Conservation (phyloP, 2,329 filamentous ascomycete species). For the Ciborinia camelliae region DNA sequence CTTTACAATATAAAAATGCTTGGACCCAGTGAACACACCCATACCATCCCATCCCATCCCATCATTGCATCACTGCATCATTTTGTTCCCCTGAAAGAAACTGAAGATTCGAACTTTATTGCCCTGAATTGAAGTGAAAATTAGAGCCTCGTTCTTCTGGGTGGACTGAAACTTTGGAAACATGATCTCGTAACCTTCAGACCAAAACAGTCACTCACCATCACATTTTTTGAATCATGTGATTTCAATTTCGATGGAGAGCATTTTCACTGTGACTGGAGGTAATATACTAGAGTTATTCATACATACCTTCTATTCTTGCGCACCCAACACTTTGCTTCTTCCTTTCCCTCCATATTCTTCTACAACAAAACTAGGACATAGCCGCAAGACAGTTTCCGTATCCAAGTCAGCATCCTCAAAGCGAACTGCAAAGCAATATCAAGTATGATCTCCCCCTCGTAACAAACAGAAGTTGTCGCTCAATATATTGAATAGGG, state of each 20-base stretch:
- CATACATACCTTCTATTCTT: background rate
- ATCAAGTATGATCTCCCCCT: background rate
- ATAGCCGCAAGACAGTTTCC: background rate
- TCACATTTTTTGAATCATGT: background rate
- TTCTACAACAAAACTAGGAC: background rate
- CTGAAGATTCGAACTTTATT: background rate
- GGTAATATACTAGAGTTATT: background rate
- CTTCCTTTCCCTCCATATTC: background rate
- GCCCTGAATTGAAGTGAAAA: too few relatives aligned
- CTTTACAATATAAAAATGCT: background rate
- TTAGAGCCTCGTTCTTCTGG: too few relatives aligned
- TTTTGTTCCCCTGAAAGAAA: background rate
- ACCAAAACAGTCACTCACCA: background rate
- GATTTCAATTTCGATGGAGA: background rate
- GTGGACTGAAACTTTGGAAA: too few relatives aligned
- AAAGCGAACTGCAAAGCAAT: background rate
- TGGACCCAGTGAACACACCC: background rate
- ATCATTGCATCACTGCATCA: background rate
- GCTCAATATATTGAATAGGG: background rate
- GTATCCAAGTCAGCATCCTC: background rate
- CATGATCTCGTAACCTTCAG: too few relatives aligned
- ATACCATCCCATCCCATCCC: too few relatives aligned
- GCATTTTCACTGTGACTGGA: background rate
- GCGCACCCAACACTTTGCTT: background rate
- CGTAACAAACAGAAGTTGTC: background rate